phyloP scores from a whole-genome alignment of 495 filamentous ascomycete species.

The Penicillium longicatenatum region DNA sequence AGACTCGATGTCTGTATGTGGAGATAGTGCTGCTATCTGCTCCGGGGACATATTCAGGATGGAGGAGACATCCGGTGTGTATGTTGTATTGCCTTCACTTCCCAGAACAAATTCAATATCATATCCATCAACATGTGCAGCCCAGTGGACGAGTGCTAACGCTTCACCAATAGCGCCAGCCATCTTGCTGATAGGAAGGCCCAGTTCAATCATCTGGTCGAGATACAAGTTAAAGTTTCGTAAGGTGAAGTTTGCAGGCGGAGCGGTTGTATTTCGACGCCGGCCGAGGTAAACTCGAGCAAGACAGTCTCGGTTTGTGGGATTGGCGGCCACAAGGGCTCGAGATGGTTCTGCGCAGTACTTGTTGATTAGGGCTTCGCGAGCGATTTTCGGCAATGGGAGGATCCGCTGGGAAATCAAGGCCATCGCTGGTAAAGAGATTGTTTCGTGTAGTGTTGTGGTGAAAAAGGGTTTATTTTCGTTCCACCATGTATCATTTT shows the following conservation, averaged over 20 bases:
- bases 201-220: constrained; percentile 40
- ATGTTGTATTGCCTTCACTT: constrained; percentile 2
- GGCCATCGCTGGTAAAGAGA: constrained; percentile 23
- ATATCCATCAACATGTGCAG: constrained; percentile 35
- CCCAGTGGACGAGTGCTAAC: constrained; percentile 43
- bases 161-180: constrained; percentile 39
- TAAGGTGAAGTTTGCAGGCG: constrained; percentile 32
- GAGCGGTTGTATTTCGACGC: constrained; percentile 11
- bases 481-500: constrained; percentile 28
- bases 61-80: not conserved
- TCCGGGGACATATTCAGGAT: not conserved
- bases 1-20: constrained; percentile 7
- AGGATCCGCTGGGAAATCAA: constrained; percentile 39
- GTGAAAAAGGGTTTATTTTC: constrained; percentile 17
- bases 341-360: constrained; percentile 28
- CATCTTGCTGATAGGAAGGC: constrained; percentile 21
- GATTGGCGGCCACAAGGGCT: constrained; percentile 18
- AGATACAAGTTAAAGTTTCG: constrained; percentile 46
- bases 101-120: constrained; percentile 53
- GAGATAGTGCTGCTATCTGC: not conserved
- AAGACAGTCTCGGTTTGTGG: constrained; percentile 41
- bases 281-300: constrained; percentile 39
- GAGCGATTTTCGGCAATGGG: constrained; percentile 26
- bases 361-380: constrained; percentile 31
- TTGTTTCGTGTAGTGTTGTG: constrained; percentile 9